These are phyloP conservation scores for Aspergillus cejpii DNA, from an alignment of 2,329 filamentous ascomycete species.

Conservation along the genomic window DNA sequence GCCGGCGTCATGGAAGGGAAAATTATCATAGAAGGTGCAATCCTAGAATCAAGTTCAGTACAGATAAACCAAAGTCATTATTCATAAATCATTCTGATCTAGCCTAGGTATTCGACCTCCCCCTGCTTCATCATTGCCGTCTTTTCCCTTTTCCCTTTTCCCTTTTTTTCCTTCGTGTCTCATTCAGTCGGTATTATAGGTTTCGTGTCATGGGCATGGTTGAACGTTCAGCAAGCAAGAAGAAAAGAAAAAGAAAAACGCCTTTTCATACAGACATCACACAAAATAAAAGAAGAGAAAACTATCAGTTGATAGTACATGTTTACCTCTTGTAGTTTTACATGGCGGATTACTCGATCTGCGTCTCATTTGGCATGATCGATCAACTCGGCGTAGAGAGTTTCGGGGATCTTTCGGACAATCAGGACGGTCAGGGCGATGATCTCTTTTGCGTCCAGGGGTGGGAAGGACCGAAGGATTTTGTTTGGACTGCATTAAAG, in stretches of 20 bases:
- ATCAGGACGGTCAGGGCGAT: constrained; percentile 80
- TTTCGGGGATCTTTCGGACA: constrained; percentile 81
- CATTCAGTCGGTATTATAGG: neutral
- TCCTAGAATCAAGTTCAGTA: too few relatives aligned
- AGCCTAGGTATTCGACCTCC: neutral
- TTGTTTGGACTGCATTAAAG: constrained; percentile 68
- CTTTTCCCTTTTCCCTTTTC: neutral
- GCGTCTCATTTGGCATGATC: constrained; percentile 63
- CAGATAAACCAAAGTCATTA: too few relatives aligned
- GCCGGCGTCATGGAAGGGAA: neutral
- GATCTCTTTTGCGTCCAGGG: constrained; percentile 73
- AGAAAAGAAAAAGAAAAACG: neutral
- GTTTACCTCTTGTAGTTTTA: neutral
- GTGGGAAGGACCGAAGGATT: constrained; percentile 78
- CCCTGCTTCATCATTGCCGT: neutral
- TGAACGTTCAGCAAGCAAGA: too few relatives aligned
- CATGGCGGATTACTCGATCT: neutral
- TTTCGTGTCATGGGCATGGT: too few relatives aligned
- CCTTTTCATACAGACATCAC: too few relatives aligned
- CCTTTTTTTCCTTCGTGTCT: neutral
- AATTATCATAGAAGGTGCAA: neutral
- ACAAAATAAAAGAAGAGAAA: too few relatives aligned
- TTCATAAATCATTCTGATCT: constrained; percentile 10
- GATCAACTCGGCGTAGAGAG: constrained; percentile 85
- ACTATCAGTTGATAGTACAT: constrained; percentile 4